Percentiles rank a stretch among this genome's conserved stretches.
Conservation (phyloP, 176 grass and related monocot genomes). For the Oryza australiensis region DNA sequence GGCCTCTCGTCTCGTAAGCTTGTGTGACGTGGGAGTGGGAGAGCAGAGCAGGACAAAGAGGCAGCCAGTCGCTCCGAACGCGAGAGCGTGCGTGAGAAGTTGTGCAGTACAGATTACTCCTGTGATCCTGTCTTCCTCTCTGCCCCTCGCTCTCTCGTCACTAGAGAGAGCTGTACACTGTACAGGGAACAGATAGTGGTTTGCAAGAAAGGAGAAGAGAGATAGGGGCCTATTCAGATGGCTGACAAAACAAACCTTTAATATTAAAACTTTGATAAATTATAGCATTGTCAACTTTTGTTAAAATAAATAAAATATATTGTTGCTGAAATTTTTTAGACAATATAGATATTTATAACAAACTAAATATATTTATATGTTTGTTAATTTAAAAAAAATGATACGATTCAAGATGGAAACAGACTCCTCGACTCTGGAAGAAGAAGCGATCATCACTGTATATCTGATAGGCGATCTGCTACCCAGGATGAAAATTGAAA, state of each 20-base stretch:
- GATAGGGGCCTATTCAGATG: too few relatives aligned
- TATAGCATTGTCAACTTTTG: too few relatives aligned
- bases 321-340: too few relatives aligned
- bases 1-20: conserved; percentile 22
- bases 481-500: conserved; percentile 27
- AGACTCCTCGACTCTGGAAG: too few relatives aligned
- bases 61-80: neutral
- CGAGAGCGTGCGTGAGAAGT: conserved; percentile 58
- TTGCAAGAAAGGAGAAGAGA: conserved; percentile 31
- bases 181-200: conserved; percentile 42
- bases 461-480: conserved; percentile 34
- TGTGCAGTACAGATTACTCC: conserved; percentile 43
- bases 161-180: neutral
- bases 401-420: too few relatives aligned
- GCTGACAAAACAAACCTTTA: too few relatives aligned
- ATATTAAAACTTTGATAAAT: too few relatives aligned
- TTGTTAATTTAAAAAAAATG: too few relatives aligned
- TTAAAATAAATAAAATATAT: too few relatives aligned
- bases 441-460: neutral
- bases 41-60: conserved; percentile 10
- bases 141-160: neutral
- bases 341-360: too few relatives aligned
- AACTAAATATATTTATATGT: too few relatives aligned
- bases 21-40: conserved; percentile 34
- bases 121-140: conserved; percentile 2